Evolutionary conservation across 768 basidiomycete species (phyloP), one percentile per base, ranked within the genome.

Genomic region (Phaffia tasmanica): DNA sequence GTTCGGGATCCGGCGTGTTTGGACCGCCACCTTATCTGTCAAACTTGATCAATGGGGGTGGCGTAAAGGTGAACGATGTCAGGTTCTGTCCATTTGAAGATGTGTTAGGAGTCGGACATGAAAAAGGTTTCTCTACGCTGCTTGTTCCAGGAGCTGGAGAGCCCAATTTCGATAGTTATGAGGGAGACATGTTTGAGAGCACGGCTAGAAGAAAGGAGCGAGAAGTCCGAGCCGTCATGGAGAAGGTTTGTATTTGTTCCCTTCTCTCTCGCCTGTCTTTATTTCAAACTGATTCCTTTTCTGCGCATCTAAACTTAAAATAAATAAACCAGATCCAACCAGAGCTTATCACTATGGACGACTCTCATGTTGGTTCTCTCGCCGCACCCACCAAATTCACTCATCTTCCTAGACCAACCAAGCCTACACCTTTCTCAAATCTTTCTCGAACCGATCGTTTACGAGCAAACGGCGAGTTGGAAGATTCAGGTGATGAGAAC

Each of bases 121-220:
- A 81, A 5, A 80, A 79, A 0, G 94, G 94, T 0, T 79, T 98
- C 21, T 88, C 88, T 4, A 87, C 83, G 51, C 82, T 98, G 60
- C 80, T 98, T 63, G 86, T 98, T 0, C 95, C 95, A 0, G 94
- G 94, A 30, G 79, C 85, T 11, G 95, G 94, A 46, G 93, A 98
- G 76, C 84, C 93, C 56, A 92, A 95, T 80, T 94, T 92, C 75
- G 95, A 99, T 73, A 88, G 86, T 66, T 76, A 81, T 18, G 95
- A 98, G 76, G 89, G 90, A 0, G 93, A 99, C 82, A 91, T 93
- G 2, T 97, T 87, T 78, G 94, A 99, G 77, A 83, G 85, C 72
- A 84, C 82, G 75, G 85, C 83, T 69, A 81, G 87, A 25, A 78
- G 91, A 65, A 81, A 88, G 63, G 95, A 98, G 78, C 81, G 88